phyloP scores from a whole-genome alignment of 1,284 basidiomycete species.

The Xerocomus nothofagi region DNA sequence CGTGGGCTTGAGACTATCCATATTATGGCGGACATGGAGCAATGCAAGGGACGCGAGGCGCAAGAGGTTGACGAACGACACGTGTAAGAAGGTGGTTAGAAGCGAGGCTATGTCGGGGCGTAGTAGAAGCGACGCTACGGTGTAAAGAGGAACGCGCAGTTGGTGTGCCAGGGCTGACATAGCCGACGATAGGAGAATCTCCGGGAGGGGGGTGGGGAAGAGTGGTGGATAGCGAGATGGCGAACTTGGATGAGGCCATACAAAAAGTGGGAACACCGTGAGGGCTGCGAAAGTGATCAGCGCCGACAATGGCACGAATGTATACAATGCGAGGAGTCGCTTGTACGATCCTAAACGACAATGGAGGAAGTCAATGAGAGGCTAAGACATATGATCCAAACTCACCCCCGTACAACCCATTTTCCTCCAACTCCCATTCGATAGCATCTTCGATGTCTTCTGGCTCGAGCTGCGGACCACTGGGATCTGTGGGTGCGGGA shows the following conservation, averaged over 20 bases:
- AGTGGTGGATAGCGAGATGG: slow-evolving; percentile 43
- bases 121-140: slow-evolving; percentile 30
- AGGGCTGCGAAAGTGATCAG: slow-evolving; percentile 49
- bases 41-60: slow-evolving; percentile 56
- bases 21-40: slow-evolving; percentile 50
- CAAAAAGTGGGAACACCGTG: slow-evolving; percentile 46
- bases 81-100: slow-evolving; percentile 51
- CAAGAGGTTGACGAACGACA: slow-evolving; percentile 50
- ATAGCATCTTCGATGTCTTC: slow-evolving; percentile 40
- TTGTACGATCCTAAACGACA: slow-evolving; percentile 58
- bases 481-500: slow-evolving; percentile 3
- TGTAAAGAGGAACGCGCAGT: slow-evolving; percentile 52
- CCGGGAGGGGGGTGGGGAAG: slow-evolving; percentile 59
- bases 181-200: slow-evolving; percentile 56
- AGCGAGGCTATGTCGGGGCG: slow-evolving; percentile 40
- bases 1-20: slow-evolving; percentile 45
- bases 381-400: not conserved
- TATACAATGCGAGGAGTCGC: slow-evolving; percentile 51
- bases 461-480: slow-evolving; percentile 16
- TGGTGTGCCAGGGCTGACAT: slow-evolving; percentile 62
- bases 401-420: slow-evolving; percentile 61
- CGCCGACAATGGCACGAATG: slow-evolving; percentile 55
- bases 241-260: slow-evolving; percentile 41
- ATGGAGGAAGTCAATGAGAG: slow-evolving; percentile 6
- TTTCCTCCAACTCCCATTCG: slow-evolving; percentile 56